phyloP scores from a whole-genome alignment of 768 basidiomycete species.

The Serendipita sp. region DNA sequence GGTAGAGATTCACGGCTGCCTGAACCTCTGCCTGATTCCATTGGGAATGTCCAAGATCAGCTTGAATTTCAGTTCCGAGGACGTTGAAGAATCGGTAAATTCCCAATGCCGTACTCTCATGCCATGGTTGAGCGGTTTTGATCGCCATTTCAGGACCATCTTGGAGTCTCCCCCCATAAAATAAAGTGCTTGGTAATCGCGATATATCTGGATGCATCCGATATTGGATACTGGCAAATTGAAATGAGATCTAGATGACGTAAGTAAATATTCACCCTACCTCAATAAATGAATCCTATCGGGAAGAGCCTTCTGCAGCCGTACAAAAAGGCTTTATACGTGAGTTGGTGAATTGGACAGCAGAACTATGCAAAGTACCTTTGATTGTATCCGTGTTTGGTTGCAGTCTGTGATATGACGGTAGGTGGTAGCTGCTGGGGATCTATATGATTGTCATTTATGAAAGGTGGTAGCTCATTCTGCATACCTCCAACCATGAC shows the following conservation, averaged over 20 bases:
- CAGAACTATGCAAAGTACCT: slow-evolving; percentile 21
- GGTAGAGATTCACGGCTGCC: slow-evolving; percentile 62
- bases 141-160: slow-evolving; percentile 81
- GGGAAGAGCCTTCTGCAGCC: slow-evolving; percentile 62
- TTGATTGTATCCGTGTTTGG: slow-evolving; percentile 63
- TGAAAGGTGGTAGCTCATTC: not conserved
- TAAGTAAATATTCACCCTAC: slow-evolving; percentile 22
- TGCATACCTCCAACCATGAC: slow-evolving; percentile 78
- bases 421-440: slow-evolving; percentile 95
- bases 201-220: slow-evolving; percentile 99
- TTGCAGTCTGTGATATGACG: slow-evolving; percentile 47
- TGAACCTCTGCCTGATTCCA: slow-evolving; percentile 60
- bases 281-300: slow-evolving; percentile 84
- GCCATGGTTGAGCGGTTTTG: slow-evolving; percentile 80
- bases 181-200: slow-evolving; percentile 67
- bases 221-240: slow-evolving; percentile 70
- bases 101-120: slow-evolving; percentile 56
- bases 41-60: slow-evolving; percentile 47
- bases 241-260: not conserved
- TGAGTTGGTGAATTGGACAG: not conserved
- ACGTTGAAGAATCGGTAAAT: slow-evolving; percentile 86
- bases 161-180: slow-evolving; percentile 62
- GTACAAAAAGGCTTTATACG: slow-evolving; percentile 51
- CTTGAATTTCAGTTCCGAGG: slow-evolving; percentile 43
- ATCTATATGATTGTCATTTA: slow-evolving; percentile 25